Conservation (phyloP, 179 eudicot species). For the Nepenthes alata region DNA sequence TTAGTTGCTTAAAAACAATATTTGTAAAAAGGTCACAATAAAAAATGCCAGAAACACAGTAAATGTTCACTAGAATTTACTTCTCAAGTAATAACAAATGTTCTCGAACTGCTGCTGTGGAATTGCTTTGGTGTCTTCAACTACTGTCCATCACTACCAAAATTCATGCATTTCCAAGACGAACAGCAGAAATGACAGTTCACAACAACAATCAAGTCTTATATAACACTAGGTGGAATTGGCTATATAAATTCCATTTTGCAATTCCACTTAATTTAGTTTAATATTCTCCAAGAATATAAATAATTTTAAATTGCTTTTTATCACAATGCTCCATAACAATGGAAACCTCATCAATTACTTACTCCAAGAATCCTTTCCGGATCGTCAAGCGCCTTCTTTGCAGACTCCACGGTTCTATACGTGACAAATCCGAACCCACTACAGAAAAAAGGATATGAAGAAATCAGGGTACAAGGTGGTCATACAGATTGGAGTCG, state of each 20-base stretch:
- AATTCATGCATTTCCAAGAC: not conserved
- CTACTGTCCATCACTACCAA: not conserved
- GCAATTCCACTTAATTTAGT: not conserved
- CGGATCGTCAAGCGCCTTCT: slow-evolving; percentile 56
- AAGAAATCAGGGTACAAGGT: too few species aligned
- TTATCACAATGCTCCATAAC: not conserved
- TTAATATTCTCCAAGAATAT: not conserved
- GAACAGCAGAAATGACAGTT: not conserved
- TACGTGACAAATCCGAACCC: slow-evolving; percentile 62
- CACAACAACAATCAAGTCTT: too few species aligned
- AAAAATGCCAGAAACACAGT: too few species aligned
- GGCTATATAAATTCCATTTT: not conserved
- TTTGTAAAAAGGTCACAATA: too few species aligned
- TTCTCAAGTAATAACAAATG: too few species aligned
- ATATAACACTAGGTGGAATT: not conserved
- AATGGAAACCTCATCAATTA: not conserved
- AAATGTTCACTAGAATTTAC: too few species aligned
- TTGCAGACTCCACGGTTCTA: slow-evolving; percentile 49
- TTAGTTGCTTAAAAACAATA: too few species aligned
- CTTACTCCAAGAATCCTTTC: slow-evolving; percentile 53
- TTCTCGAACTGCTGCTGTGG: too few species aligned
- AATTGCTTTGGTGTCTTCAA: not conserved
- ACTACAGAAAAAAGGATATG: slow-evolving; percentile 17
- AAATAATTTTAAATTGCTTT: too few species aligned
- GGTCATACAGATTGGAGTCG: too few species aligned